Conservation (phyloP, 139 green algal genomes). For the Yamagishiella unicocca region DNA sequence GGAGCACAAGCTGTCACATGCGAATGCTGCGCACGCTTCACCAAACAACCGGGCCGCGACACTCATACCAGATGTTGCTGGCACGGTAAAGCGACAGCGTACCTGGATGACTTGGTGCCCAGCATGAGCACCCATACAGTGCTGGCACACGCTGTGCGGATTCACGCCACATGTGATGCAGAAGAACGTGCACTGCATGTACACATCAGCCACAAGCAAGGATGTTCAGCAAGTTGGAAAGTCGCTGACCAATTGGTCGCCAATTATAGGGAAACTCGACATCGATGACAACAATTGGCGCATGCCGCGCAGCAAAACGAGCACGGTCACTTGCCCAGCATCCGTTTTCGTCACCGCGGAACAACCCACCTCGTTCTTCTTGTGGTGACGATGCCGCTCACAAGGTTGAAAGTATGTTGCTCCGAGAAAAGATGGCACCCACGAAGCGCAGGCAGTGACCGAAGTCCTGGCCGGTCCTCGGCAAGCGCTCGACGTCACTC, state of each 20-base stretch:
- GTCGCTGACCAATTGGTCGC: too few species aligned
- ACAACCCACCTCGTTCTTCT: conserved; percentile 45
- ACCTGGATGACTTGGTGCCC: conserved; percentile 64
- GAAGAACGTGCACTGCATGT: conserved; percentile 64
- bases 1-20: too few species aligned
- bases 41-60: too few species aligned
- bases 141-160: conserved; percentile 53
- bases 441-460: neutral
- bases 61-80: too few species aligned
- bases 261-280: too few species aligned
- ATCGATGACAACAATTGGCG: too few species aligned
- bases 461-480: neutral
- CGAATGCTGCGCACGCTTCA: too few species aligned
- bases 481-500: neutral
- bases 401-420: conserved; percentile 41
- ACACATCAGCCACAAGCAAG: neutral
- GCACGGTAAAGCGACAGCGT: too few species aligned
- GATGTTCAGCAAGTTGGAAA: neutral
- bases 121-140: conserved; percentile 63
- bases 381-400: conserved; percentile 9
- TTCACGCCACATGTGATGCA: conserved; percentile 55
- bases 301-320: too few species aligned
- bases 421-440: conserved; percentile 5
- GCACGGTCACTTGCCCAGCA: too few species aligned
- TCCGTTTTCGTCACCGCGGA: too few species aligned